Evolutionary conservation across 495 filamentous ascomycete genomes (phyloP).

Genomic region (Xylaria flabelliformis): DNA sequence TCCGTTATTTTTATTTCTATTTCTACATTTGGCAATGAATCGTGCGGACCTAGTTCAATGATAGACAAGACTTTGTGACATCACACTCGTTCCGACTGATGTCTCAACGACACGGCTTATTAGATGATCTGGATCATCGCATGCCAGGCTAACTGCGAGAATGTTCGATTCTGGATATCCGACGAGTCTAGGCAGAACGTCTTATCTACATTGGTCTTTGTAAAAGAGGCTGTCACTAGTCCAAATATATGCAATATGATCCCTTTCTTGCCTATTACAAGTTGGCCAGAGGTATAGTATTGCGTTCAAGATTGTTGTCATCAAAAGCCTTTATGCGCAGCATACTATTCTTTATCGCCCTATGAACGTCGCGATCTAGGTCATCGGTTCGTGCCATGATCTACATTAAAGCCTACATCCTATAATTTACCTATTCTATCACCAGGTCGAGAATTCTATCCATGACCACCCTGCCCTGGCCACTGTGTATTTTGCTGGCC

Average conservation of each 20-base stretch:
- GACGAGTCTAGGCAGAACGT: neutral
- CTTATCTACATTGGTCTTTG: neutral
- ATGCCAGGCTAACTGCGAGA: neutral
- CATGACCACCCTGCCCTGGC: constrained; percentile 33
- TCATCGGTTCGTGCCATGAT: neutral
- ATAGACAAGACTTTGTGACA: neutral
- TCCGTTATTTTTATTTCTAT: neutral
- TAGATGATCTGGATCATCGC: neutral
- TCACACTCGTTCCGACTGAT: neutral
- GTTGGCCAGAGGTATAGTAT: neutral
- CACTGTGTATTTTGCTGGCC: constrained; percentile 45
- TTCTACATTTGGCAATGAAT: neutral
- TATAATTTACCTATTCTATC: no score
- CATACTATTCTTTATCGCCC: neutral
- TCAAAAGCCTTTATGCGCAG: neutral
- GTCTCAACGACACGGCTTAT: neutral
- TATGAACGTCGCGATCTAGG: neutral
- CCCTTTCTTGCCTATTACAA: neutral
- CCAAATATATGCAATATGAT: neutral
- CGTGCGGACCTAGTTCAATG: neutral
- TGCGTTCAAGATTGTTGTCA: neutral
- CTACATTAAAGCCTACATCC: neutral
- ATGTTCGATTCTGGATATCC: neutral
- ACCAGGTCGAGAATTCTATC: neutral
- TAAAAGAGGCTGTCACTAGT: neutral